phyloP scores from a whole-genome alignment of 495 filamentous ascomycete species.

The Lophium mytilinum region DNA sequence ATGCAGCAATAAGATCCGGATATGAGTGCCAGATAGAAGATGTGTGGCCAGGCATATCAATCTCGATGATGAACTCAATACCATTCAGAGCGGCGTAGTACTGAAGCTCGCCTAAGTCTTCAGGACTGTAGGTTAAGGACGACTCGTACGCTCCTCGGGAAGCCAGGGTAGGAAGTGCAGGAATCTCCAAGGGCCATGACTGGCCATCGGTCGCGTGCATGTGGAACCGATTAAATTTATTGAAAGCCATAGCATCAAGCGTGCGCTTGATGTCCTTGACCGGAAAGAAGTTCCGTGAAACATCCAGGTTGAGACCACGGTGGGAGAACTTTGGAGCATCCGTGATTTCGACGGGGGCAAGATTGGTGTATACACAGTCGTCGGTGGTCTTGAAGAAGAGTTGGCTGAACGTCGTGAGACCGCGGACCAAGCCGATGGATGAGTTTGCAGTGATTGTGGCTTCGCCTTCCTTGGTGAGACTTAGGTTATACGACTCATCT shows the following conservation, averaged over 20 bases:
- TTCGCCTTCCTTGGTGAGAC: conserved; percentile 43
- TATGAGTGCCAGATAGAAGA: conserved; percentile 52
- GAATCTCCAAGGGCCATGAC: conserved; percentile 75
- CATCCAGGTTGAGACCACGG: conserved; percentile 68
- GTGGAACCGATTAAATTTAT: conserved; percentile 74
- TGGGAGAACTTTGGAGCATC: conserved; percentile 62
- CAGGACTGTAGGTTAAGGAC: conserved; percentile 54
- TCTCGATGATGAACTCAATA: conserved; percentile 66
- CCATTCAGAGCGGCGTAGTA: conserved; percentile 58
- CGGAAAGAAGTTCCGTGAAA: conserved; percentile 57
- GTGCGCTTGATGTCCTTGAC: conserved; percentile 55
- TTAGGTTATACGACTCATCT: conserved; percentile 66
- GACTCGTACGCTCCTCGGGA: conserved; percentile 58
- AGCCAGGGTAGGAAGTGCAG: conserved; percentile 59
- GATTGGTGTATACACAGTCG: conserved; percentile 51
- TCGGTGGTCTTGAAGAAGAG: conserved; percentile 62
- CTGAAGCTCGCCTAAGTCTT: conserved; percentile 55
- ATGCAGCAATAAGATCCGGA: conserved; percentile 67
- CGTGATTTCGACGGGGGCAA: conserved; percentile 56
- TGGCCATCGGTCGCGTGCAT: conserved; percentile 75
- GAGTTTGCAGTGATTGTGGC: conserved; percentile 54
- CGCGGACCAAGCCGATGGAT: conserved; percentile 58
- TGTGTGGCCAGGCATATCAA: conserved; percentile 78
- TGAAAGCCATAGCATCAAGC: conserved; percentile 64
- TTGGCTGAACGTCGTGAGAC: conserved; percentile 62